Evolutionary conservation across 2,329 filamentous ascomycete genomes (phyloP).

Genomic region (Fusarium chlamydosporum): DNA sequence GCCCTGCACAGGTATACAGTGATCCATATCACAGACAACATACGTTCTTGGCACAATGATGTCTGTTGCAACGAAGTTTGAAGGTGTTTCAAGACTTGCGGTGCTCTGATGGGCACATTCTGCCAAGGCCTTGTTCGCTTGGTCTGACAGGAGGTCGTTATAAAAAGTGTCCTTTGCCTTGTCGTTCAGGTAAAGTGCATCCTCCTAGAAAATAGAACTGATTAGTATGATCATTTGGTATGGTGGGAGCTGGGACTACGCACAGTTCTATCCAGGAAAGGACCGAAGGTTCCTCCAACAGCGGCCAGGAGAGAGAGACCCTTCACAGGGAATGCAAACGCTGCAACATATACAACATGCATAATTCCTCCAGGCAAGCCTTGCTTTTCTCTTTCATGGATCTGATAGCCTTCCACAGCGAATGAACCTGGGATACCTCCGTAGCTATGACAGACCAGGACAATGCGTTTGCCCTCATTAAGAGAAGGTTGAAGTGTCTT

Average conservation of each 20-base stretch:
- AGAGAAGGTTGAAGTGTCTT: background rate
- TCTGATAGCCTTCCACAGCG: constrained; percentile 45
- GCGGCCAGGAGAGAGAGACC: constrained; percentile 6
- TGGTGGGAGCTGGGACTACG: background rate
- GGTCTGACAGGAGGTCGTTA: background rate
- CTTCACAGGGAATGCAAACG: constrained; percentile 45
- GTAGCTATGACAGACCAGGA: constrained; percentile 47
- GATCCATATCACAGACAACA: constrained; percentile 48
- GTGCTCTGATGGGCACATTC: constrained; percentile 38
- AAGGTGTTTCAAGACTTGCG: constrained; percentile 29
- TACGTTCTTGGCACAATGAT: constrained; percentile 48
- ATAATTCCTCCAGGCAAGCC: constrained; percentile 52
- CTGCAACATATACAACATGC: constrained; percentile 49
- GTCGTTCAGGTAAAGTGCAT: constrained; percentile 15
- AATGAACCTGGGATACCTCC: constrained; percentile 53
- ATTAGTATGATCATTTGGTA: too few species aligned
- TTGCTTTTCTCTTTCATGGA: constrained; percentile 46
- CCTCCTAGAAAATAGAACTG: background rate
- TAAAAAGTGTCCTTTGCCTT: constrained; percentile 18
- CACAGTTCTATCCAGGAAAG: constrained; percentile 27
- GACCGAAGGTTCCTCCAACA: background rate
- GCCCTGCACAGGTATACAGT: constrained; percentile 31
- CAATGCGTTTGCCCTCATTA: constrained; percentile 3
- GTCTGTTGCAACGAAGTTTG: constrained; percentile 44
- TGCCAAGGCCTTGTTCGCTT: background rate